Base-by-base conservation (phyloP, 1,139 yeast genomes). In the Blastobotrys persicus region DNA sequence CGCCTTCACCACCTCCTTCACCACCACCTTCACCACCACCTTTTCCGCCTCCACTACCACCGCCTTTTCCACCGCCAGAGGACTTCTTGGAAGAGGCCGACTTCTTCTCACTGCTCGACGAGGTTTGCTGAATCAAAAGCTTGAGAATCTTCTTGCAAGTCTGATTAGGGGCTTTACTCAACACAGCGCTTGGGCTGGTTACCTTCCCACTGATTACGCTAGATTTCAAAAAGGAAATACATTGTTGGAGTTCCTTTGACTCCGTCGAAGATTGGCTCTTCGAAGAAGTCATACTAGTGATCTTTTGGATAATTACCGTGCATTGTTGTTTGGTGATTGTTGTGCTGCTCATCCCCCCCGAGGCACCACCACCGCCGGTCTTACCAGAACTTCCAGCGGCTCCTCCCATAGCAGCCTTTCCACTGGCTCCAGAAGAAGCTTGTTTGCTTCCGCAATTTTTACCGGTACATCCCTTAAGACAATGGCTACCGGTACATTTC, bases 251-350 rank as follows among this genome's bases (percentile, higher is more conserved):
- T 9, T 23, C 28, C 28, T 23, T 23, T 23, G 28, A 23, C 9
- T 23, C 9, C 28, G 28, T 23, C 28, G 28, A 23, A 23, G 28
- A 23, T 23, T 5, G 5, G 9, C 28, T 23, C 28, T 23, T 23
- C 9, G 28, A 23, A 6, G 28, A 23, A 9, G 28, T 23, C 9
- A 23, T 23, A 5, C 9, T 23, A 9, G 28, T 23, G 9, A 23
- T 23, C 28, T 23, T 23, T 37, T 37, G 41, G n/a, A 37, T 19
- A 28, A 17, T 37, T 26, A 16, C 41, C 17, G 19, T 37, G 19
- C 7, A 23, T 23, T 23, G 28, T 9, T 23, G 28, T 23, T 23
- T 23, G 9, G 28, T 23, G 28, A 23, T 23, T 23, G 28, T 23
- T 9, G 28, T 6, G 28, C 9, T 6, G 28, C 28, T 23, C 5